These are phyloP conservation scores for Guadua angustifolia DNA, from an alignment of 176 grass and related monocot genomes.

Conservation along the genomic window DNA sequence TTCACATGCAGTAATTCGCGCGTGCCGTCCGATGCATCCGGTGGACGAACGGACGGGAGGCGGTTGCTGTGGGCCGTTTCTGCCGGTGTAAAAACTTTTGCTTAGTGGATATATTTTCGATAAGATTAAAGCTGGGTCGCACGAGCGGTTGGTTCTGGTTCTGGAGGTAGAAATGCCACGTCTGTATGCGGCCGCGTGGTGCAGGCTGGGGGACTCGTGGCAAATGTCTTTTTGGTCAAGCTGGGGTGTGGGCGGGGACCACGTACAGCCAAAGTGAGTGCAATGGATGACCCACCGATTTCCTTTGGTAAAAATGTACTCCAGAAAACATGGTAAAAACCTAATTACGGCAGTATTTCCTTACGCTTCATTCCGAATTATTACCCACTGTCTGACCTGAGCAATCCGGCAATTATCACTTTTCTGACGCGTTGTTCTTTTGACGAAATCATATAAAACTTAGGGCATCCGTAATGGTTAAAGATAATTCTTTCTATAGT, in stretches of 20 bases:
- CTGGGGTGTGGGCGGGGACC: not conserved
- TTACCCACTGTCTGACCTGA: not conserved
- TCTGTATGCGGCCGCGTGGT: not conserved
- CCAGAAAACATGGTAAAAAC: not conserved
- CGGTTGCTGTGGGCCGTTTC: not conserved
- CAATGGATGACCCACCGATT: not conserved
- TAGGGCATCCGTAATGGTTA: no score
- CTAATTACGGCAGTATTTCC: not conserved
- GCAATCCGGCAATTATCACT: not conserved
- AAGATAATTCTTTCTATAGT: no score
- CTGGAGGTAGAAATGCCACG: constrained; percentile 32
- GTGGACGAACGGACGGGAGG: not conserved
- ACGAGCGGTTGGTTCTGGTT: not conserved
- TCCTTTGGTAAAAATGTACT: not conserved
- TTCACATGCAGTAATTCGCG: not conserved
- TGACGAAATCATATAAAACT: no score
- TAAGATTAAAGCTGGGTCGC: constrained; percentile 40
- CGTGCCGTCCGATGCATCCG: accelerated
- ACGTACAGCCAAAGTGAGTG: not conserved
- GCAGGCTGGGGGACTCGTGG: not conserved
- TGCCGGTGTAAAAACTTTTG: not conserved
- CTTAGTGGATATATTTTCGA: constrained; percentile 50
- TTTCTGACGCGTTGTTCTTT: no score
- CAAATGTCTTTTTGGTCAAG: not conserved
- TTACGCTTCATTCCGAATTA: not conserved